A percentile compares a stretch with the other conserved stretches of the same genome.
phyloP scores from a whole-genome alignment of 192 early-diverging fungal genomes.

The Coemansia sp. region DNA sequence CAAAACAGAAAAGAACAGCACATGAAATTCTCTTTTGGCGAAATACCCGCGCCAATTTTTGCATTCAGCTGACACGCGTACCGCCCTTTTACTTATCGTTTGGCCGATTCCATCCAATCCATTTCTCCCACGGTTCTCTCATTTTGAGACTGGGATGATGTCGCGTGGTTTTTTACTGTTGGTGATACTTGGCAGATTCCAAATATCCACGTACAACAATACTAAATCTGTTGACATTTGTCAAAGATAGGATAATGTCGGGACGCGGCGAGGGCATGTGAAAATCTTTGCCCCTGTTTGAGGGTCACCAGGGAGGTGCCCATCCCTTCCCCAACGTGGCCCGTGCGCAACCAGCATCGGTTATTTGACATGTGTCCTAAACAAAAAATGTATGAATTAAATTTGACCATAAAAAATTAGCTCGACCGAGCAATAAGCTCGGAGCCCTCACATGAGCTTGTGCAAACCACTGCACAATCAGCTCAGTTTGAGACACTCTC shows the following conservation, averaged over 20 bases:
- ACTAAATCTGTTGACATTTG: too few relatives aligned
- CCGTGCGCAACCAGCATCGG: constrained; percentile 2
- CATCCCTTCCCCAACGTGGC: neutral
- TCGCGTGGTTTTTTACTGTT: neutral
- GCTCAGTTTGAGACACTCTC: neutral
- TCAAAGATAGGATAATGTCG: neutral
- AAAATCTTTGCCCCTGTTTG: neutral
- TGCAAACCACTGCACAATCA: too few relatives aligned
- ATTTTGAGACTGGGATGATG: too few relatives aligned
- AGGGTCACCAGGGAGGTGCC: too few relatives aligned
- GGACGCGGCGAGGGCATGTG: neutral
- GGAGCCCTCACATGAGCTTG: too few relatives aligned
- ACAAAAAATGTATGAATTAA: too few relatives aligned
- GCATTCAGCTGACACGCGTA: neutral
- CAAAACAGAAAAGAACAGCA: neutral
- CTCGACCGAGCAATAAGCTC: too few relatives aligned
- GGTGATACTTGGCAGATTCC: neutral
- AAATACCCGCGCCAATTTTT: neutral
- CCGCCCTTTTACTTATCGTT: neutral
- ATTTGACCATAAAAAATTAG: too few relatives aligned
- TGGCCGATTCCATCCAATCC: too few relatives aligned
- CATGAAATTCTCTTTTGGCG: neutral
- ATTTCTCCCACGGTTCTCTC: too few relatives aligned
- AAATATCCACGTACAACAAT: neutral
- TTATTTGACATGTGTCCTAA: neutral